Base-by-base conservation (phyloP, 2,329 filamentous ascomycete species). In the Fusarium graminum region DNA sequence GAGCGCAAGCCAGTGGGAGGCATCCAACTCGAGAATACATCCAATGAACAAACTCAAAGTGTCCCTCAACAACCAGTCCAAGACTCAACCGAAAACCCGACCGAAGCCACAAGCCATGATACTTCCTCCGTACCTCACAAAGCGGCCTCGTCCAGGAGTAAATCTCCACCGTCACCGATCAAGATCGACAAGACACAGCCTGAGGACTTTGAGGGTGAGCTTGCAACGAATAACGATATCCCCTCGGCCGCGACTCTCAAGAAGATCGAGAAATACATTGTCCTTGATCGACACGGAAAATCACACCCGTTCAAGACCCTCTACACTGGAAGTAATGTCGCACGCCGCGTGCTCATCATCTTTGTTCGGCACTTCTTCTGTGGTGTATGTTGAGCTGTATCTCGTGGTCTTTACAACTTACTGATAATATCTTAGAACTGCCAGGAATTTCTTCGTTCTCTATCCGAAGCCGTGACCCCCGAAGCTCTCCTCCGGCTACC, bases 321-420 rank as follows among this genome's bases (percentile, higher is more conserved):
- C 28, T 90, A 89, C 74, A 82, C 80, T 32, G 85, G 86, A 6
- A 80, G 76, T 44, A 85, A 85, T 52, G 80, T 81, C 4, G 80
- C 84, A 13, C 79, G 83, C 17, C 80, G 88, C 4, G 86, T 92
- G 28, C 81, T 94, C 30, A 78, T 93, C 40, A 86, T 93, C 68
- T 93, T 94, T 74, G 83, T 94, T 57, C 85, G 91, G 42, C 91
- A 93, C 78, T 94, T 93, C 78, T 93, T 92, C 82, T 93, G 91
- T 74, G 90, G 90, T 34, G 90, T 92, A 82, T 76, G 89, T 83
- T 6, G 40, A 49, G 25, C 41, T 30, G 38, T 22, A 19, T 36
- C 36, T 44, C 14, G 17, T 38, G 17, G 25, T 9, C 25, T 16
- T 30, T 47, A 13, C 26, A 47, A 57, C 60, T 73, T 53, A 70